Percentiles rank a stretch among this genome's conserved stretches.
Evolutionary conservation across 441 rosid species (phyloP).

Genomic region (Populus hybrid): DNA sequence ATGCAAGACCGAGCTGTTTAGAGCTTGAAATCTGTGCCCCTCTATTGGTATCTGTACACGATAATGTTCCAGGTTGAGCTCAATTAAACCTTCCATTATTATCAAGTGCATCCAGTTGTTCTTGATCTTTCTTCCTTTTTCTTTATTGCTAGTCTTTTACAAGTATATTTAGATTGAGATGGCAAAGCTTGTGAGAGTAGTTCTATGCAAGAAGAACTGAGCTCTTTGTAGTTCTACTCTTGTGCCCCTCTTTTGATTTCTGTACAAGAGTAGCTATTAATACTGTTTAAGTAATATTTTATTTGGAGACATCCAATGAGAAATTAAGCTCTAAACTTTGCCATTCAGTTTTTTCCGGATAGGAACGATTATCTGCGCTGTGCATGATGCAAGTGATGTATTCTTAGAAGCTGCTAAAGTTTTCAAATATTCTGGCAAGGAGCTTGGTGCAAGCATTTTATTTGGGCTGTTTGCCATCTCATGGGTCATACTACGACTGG

Average conservation of each 20-base stretch:
- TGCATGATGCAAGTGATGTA: constrained; percentile 93
- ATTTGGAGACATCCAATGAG: not conserved
- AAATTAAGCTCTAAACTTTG: constrained; percentile 13
- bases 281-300: not conserved
- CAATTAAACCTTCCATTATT: not conserved
- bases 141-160: not conserved
- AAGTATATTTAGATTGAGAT: not conserved
- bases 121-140: not conserved
- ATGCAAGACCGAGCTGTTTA: not conserved
- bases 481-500: constrained; percentile 80
- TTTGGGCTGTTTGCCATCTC: constrained; percentile 88
- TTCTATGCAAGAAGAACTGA: no score
- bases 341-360: constrained; percentile 72
- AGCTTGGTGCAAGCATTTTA: constrained; percentile 80
- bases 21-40: not conserved
- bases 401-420: constrained; percentile 91
- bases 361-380: constrained; percentile 75
- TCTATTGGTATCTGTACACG: not conserved
- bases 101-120: not conserved
- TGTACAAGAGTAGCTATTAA: constrained; percentile 1
- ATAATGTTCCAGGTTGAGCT: not conserved
- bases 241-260: not conserved
- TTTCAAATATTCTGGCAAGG: constrained; percentile 77
- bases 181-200: not conserved
- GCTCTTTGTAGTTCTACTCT: not conserved